A percentile compares a stretch with the other conserved stretches of the same genome.
phyloP scores from a whole-genome alignment of 2,329 filamentous ascomycete species.

The Claviceps arundinis region DNA sequence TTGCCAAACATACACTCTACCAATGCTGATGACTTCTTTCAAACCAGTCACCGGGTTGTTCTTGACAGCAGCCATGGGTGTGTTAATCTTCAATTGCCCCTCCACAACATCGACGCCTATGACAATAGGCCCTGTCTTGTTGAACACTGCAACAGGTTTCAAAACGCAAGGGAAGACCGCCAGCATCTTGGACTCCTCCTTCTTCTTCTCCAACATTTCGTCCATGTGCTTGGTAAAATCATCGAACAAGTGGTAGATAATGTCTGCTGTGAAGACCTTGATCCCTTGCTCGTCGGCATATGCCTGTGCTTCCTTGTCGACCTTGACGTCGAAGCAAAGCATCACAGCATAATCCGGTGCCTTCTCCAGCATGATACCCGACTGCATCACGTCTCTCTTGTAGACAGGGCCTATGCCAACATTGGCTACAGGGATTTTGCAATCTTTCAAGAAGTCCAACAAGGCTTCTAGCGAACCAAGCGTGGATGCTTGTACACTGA shows the following conservation, averaged over 20 bases:
- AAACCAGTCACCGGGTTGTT: slow-evolving; percentile 62
- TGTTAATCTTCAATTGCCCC: slow-evolving; percentile 73
- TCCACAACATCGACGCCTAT: slow-evolving; percentile 93
- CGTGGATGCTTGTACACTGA: slow-evolving; percentile 93
- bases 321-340: slow-evolving; percentile 99
- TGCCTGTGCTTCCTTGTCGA: slow-evolving; percentile 85
- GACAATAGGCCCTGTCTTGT: slow-evolving; percentile 93
- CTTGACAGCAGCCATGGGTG: slow-evolving; percentile 79
- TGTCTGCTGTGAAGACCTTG: slow-evolving; percentile 97
- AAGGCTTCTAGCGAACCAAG: slow-evolving; percentile 92
- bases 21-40: slow-evolving; percentile 75
- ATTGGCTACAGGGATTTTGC: slow-evolving; percentile 95
- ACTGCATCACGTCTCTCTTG: slow-evolving; percentile 94
- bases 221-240: slow-evolving; percentile 93
- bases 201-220: slow-evolving; percentile 74
- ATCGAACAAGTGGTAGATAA: slow-evolving; percentile 98
- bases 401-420: slow-evolving; percentile 95
- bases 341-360: slow-evolving; percentile 92
- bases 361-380: slow-evolving; percentile 94
- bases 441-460: slow-evolving; percentile 87
- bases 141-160: slow-evolving; percentile 83
- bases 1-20: slow-evolving; percentile 68
- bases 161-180: slow-evolving; percentile 96
- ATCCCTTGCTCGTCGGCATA: slow-evolving; percentile 91
- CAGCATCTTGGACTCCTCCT: slow-evolving; percentile 89